Base-by-base conservation (phyloP, 495 filamentous ascomycete species). In the Aspergillus mulundensis region DNA sequence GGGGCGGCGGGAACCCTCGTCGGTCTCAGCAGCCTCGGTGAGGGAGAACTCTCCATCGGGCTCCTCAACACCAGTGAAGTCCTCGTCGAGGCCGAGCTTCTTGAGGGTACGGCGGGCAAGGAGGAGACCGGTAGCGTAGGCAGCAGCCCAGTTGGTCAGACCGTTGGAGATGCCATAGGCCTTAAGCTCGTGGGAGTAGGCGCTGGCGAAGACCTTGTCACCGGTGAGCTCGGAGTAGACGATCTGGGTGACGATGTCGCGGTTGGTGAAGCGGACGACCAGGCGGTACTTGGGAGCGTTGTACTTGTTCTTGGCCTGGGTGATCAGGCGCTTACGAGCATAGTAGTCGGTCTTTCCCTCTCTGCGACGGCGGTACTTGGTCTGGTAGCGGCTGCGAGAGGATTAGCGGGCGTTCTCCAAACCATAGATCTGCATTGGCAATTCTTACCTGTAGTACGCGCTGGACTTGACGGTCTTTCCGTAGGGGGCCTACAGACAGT, bases 221-320 rank as follows among this genome's bases (percentile, higher is more conserved):
- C 94, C 94, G 67, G 81, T 84, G 81, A 99, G 88, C 82, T 99
- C 94, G 45, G 95, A 95, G 75, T 83, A 89, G 76, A 97, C 83
- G 77, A 99, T 94, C 80, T 99, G 94, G 76, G 84, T 85, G 80
- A 99, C 85, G 82, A 99, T 95, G 81, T 98, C 94, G 73, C 90
- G 88, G 85, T 97, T 97, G 85, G 95, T 97, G 89, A 99, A 99
- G 75, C 94, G 93, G 71, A 99, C 93, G 56, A 99, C 94, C 71
- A 99, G 88, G 72, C 94, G 89, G 86, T 99, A 97, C 84, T 99
- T 99, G 74, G 94, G 93, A 46, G 93, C 88, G 77, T 92, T 94
- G 88, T 97, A 98, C 85, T 97, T 97, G 90, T 97, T 97, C 91
- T 97, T 99, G 77, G 94, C 94, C 84, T 99, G 94, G 79, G 90